phyloP scores from a whole-genome alignment of 371 early-diverging fungal species.

The Pancytospora epiphaga region DNA sequence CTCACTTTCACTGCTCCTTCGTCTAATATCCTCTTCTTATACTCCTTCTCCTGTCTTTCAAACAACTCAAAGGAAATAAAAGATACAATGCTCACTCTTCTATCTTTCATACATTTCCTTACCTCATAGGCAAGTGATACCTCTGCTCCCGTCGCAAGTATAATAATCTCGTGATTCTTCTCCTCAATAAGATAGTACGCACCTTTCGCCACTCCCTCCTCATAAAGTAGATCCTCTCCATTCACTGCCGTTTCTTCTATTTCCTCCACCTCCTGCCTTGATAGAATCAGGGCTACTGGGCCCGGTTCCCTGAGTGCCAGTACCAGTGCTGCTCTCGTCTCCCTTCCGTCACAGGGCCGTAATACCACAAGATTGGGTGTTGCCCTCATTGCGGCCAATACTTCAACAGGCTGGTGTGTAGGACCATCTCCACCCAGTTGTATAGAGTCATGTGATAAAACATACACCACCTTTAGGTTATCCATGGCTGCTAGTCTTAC shows the following conservation, averaged over 20 bases:
- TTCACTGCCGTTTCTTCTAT: constrained; percentile 63
- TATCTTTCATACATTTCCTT: constrained; percentile 65
- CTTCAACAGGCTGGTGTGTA: constrained; percentile 96
- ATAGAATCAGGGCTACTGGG: constrained; percentile 76
- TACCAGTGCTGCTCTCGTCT: constrained; percentile 62
- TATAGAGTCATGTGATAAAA: constrained; percentile 97
- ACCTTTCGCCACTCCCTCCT: constrained; percentile 64
- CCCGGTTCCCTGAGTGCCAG: constrained; percentile 59
- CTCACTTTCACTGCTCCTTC: constrained; percentile 70
- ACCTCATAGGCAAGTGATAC: constrained; percentile 74
- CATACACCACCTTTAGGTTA: constrained; percentile 74
- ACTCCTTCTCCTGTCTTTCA: constrained; percentile 73
- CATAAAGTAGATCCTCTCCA: not conserved
- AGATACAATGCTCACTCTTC: constrained; percentile 73
- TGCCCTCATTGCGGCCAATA: constrained; percentile 79
- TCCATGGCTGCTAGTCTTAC: constrained; percentile 79
- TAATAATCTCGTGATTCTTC: constrained; percentile 66
- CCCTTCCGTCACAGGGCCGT: constrained; percentile 90
- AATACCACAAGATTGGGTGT: constrained; percentile 76
- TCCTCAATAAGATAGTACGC: constrained; percentile 63
- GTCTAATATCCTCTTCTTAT: constrained; percentile 71
- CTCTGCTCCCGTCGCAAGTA: constrained; percentile 89
- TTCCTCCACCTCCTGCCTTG: constrained; percentile 84
- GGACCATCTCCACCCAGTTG: constrained; percentile 94
- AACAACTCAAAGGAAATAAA: constrained; percentile 85